phyloP scores from a whole-genome alignment of 2,329 filamentous ascomycete genomes.

The Aspergillus vadensis region DNA sequence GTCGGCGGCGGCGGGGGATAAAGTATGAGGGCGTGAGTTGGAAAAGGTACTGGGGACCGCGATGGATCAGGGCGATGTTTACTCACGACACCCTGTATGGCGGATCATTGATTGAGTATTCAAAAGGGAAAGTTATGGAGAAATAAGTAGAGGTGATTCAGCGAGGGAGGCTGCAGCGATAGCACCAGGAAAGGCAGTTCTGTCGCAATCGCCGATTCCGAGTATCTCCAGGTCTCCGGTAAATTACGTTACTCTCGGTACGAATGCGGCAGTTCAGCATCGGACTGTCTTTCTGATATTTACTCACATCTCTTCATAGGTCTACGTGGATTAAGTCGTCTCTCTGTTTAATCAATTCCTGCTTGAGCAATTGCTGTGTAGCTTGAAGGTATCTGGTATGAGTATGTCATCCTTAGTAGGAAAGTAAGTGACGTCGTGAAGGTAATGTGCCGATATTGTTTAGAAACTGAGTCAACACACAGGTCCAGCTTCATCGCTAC shows the following conservation, averaged over 20 bases:
- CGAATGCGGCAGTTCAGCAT: background rate
- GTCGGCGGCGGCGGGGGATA: conserved; percentile 16
- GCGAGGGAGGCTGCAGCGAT: background rate
- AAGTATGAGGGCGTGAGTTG: conserved; percentile 4
- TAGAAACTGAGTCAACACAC: too few species aligned
- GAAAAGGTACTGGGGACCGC: background rate
- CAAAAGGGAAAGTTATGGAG: background rate
- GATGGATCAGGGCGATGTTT: conserved; percentile 8
- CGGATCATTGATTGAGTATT: background rate
- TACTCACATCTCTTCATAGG: background rate
- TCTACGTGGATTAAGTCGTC: background rate
- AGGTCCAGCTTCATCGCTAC: background rate
- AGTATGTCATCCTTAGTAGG: background rate
- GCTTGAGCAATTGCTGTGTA: background rate
- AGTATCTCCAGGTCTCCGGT: background rate
- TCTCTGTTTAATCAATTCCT: background rate
- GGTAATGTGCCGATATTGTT: background rate
- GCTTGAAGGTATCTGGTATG: background rate
- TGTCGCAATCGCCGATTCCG: conserved; percentile 30
- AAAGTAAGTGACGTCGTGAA: background rate
- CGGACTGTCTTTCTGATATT: background rate
- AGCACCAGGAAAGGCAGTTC: conserved; percentile 14
- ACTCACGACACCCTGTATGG: conserved; percentile 1
- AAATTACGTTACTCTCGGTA: conserved; percentile 6
- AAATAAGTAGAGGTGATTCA: conserved; percentile 5